These are phyloP conservation scores for Picea glauca DNA, from an alignment of 75 land plant genomes.

Conservation along the genomic window DNA sequence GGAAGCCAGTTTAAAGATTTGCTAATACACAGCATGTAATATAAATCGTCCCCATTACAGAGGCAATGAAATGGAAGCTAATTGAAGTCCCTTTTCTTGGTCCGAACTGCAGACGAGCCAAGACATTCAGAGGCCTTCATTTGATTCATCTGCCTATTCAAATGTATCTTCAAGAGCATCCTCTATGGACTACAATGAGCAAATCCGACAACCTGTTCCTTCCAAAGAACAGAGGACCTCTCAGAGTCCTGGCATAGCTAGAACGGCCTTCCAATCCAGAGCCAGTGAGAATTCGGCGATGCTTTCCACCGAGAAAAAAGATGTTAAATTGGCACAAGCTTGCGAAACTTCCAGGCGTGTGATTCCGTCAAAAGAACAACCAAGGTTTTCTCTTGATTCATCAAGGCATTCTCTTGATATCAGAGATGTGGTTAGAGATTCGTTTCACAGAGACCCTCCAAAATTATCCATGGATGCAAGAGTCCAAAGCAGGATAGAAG, in stretches of 20 bases:
- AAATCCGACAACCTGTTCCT: background rate
- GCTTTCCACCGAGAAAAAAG: background rate
- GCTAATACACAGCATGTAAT: background rate
- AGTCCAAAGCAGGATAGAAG: background rate
- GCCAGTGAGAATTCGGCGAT: background rate
- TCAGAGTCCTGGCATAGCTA: background rate
- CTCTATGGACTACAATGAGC: slow-evolving; percentile 11
- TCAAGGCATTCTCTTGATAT: slow-evolving; percentile 38
- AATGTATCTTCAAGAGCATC: slow-evolving; percentile 12
- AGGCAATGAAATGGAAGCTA: background rate
- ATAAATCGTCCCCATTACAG: background rate
- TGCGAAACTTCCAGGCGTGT: slow-evolving; percentile 1
- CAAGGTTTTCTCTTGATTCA: slow-evolving; percentile 9
- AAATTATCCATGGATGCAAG: slow-evolving; percentile 38
- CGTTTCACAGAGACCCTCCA: slow-evolving; percentile 21
- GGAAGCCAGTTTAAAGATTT: background rate
- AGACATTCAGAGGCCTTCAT: background rate
- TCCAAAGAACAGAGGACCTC: background rate
- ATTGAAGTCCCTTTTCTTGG: background rate
- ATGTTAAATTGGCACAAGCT: background rate
- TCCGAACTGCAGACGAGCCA: slow-evolving; percentile 3
- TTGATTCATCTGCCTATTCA: background rate
- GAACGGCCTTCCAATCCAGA: slow-evolving; percentile 4
- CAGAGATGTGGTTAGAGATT: slow-evolving; percentile 57
- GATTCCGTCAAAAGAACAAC: slow-evolving; percentile 3